Evolutionary conservation across 140 eudicot genomes (phyloP).

Genomic region (Ambrosia hybrid): DNA sequence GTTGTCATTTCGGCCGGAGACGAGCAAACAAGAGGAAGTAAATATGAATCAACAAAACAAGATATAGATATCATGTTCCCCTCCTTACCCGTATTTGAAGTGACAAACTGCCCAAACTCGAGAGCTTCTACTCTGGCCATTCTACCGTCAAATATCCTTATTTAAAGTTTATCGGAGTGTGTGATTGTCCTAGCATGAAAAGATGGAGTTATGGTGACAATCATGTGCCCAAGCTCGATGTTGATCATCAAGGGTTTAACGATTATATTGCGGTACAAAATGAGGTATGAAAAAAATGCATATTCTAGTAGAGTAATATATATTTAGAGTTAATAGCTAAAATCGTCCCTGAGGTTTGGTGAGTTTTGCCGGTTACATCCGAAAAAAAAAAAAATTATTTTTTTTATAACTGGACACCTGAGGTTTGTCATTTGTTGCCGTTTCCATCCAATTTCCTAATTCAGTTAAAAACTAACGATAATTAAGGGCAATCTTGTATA

Average conservation of each 20-base stretch:
- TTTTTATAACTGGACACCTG: too few species aligned
- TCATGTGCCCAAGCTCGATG: not conserved
- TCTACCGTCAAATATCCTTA: constrained; percentile 10
- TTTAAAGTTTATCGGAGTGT: not conserved
- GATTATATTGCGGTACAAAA: not conserved
- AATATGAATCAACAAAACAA: not conserved
- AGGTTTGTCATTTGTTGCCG: too few species aligned
- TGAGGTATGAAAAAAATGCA: not conserved
- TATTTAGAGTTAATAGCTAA: too few species aligned
- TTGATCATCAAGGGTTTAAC: not conserved
- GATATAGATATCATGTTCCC: not conserved
- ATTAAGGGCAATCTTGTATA: too few species aligned
- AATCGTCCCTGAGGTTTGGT: too few species aligned
- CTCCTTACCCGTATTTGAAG: not conserved
- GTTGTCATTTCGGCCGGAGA: too few species aligned
- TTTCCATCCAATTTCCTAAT: too few species aligned
- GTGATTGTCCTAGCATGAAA: not conserved
- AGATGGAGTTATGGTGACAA: constrained; percentile 6
- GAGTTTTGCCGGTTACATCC: too few species aligned
- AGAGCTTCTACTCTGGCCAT: constrained; percentile 10
- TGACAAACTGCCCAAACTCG: not conserved
- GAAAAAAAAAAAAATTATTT: too few species aligned
- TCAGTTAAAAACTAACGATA: too few species aligned
- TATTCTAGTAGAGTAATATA: not conserved
- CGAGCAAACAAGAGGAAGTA: not conserved